phyloP scores from a whole-genome alignment of 345 rosid species.

The Moringa oleifera region DNA sequence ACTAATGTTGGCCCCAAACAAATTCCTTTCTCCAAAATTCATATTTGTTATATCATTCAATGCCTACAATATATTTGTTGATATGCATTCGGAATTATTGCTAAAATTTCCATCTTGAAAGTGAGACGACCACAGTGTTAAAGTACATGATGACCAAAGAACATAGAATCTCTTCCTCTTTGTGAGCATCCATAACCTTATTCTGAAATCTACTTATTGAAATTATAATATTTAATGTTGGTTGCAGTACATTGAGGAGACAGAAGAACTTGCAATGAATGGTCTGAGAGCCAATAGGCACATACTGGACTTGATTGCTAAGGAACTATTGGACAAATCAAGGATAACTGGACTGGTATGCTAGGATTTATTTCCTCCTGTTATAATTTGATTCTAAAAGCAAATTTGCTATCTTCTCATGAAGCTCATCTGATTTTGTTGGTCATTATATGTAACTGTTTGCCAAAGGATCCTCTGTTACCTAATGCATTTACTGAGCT shows the following conservation, averaged over 20 bases:
- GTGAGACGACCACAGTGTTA: neutral
- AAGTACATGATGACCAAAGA: neutral
- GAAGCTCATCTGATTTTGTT: neutral
- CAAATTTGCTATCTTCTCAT: neutral
- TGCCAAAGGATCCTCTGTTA: neutral
- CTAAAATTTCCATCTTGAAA: neutral
- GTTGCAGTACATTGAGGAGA: slow-evolving; percentile 82
- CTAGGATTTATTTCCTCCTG: neutral
- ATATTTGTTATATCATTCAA: too few species aligned
- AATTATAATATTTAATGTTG: slow-evolving; percentile 19
- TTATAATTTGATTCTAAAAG: too few species aligned
- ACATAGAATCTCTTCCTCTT: neutral
- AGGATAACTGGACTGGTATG: slow-evolving; percentile 95
- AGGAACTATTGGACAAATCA: slow-evolving; percentile 63
- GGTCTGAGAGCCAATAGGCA: slow-evolving; percentile 67
- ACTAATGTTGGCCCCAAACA: too few species aligned
- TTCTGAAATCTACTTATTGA: neutral
- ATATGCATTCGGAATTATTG: neutral
- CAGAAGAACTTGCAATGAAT: slow-evolving; percentile 89
- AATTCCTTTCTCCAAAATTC: neutral
- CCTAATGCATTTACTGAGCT: neutral
- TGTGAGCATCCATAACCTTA: neutral
- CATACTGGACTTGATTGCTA: slow-evolving; percentile 64
- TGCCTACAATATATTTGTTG: neutral
- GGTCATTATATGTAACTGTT: neutral